Conservation (phyloP, 805 yeast genomes). For the Ogataea salicorniae region DNA sequence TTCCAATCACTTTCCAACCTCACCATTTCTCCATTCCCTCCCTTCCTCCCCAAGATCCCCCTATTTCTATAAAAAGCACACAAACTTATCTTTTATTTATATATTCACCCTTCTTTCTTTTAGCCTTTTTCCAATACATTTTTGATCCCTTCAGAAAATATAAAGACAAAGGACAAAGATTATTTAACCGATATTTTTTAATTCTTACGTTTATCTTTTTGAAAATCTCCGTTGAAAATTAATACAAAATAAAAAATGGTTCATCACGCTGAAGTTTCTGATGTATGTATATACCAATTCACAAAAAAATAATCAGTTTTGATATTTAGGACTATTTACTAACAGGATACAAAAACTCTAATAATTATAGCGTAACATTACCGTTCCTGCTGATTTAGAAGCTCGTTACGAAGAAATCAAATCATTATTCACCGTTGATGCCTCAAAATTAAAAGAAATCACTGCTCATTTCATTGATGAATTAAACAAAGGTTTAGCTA, state of each 20-base stretch:
- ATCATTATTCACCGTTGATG: constrained; percentile 54
- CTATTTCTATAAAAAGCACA: too few relatives aligned
- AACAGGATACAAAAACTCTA: background rate
- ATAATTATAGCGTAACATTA: constrained; percentile 1
- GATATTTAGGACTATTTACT: background rate
- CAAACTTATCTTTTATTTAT: too few relatives aligned
- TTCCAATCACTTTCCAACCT: too few relatives aligned
- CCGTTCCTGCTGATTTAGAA: constrained; percentile 5
- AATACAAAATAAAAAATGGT: constrained; percentile 4
- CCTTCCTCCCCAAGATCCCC: too few relatives aligned
- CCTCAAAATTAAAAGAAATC: constrained; percentile 56
- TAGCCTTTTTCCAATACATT: too few relatives aligned
- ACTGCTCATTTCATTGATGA: constrained; percentile 74
- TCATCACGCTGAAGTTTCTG: constrained; percentile 9
- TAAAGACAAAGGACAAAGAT: too few relatives aligned
- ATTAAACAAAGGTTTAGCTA: constrained; percentile 73
- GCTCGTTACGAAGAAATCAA: constrained; percentile 46
- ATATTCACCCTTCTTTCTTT: too few relatives aligned
- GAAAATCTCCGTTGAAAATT: too few relatives aligned
- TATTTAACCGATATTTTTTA: too few relatives aligned
- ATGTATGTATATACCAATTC: constrained; percentile 2
- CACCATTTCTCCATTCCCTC: too few relatives aligned
- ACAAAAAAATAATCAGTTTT: background rate
- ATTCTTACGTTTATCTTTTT: too few relatives aligned
- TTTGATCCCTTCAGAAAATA: too few relatives aligned